Evolutionary conservation across 306 rosid species (phyloP).

Genomic region (Sechiopsis laciniata): DNA sequence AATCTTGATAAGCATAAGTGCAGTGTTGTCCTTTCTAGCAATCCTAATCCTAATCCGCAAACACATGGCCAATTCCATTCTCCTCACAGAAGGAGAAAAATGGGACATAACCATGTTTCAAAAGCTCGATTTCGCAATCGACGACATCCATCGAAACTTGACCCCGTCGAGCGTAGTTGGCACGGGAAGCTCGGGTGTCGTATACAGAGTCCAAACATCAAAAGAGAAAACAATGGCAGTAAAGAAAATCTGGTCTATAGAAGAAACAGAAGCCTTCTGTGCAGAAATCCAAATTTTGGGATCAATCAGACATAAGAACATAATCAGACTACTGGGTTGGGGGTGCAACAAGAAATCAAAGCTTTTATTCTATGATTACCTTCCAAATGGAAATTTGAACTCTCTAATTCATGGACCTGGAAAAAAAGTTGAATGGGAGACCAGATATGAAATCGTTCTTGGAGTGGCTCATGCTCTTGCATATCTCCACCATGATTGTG

Average conservation of each 20-base stretch:
- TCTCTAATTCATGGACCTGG: slow-evolving; percentile 63
- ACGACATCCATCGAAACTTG: slow-evolving; percentile 49
- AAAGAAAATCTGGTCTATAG: slow-evolving; percentile 72
- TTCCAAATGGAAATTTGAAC: slow-evolving; percentile 82
- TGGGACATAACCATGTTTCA: slow-evolving; percentile 86
- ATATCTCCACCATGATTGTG: slow-evolving; percentile 79
- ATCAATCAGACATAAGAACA: slow-evolving; percentile 62
- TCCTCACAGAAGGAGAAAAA: slow-evolving; percentile 33
- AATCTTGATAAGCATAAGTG: slow-evolving; percentile 46
- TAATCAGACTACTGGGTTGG: slow-evolving; percentile 66
- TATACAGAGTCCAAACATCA: slow-evolving; percentile 53
- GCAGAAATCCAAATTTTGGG: slow-evolving; percentile 58
- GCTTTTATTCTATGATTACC: slow-evolving; percentile 64
- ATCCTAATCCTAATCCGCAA: slow-evolving; percentile 39
- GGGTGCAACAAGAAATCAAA: slow-evolving; percentile 50
- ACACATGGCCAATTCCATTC: slow-evolving; percentile 27
- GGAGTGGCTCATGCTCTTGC: slow-evolving; percentile 77
- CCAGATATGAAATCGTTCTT: slow-evolving; percentile 48
- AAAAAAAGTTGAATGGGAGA: slow-evolving; percentile 68
- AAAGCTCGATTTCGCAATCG: slow-evolving; percentile 55
- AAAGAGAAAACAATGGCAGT: slow-evolving; percentile 57
- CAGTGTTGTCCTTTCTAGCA: slow-evolving; percentile 45
- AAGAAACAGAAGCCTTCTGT: slow-evolving; percentile 49
- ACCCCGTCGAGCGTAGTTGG: slow-evolving; percentile 68
- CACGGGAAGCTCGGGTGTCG: slow-evolving; percentile 75